A percentile compares a stretch with the other conserved stretches of the same genome.
Evolutionary conservation across 2,329 filamentous ascomycete genomes (phyloP).

Genomic region (Capronia americana): DNA sequence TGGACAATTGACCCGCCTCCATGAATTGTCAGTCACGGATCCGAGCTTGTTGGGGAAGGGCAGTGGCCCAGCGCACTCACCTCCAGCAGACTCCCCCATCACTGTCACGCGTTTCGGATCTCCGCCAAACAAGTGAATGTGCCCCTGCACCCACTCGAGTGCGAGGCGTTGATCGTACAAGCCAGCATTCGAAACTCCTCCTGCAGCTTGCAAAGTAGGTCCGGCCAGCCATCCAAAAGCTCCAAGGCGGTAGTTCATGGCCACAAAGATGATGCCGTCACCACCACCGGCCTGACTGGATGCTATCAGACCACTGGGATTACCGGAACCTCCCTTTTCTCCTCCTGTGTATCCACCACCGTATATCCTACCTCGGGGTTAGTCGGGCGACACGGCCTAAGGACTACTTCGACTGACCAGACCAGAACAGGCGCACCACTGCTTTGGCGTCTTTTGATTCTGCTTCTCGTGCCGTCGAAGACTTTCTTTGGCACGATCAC

Average conservation of each 20-base stretch:
- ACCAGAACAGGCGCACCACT: slow-evolving; percentile 46
- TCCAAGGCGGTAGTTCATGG: slow-evolving; percentile 57
- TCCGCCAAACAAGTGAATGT: slow-evolving; percentile 63
- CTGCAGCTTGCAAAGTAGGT: slow-evolving; percentile 48
- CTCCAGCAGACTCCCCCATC: slow-evolving; percentile 59
- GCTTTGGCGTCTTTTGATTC: slow-evolving; percentile 46
- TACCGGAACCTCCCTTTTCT: slow-evolving; percentile 46
- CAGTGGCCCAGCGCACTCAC: slow-evolving; percentile 19
- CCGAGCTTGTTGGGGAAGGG: neutral
- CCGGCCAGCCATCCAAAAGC: slow-evolving; percentile 58
- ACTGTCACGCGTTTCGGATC: slow-evolving; percentile 59
- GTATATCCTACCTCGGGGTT: slow-evolving; percentile 47
- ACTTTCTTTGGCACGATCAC: slow-evolving; percentile 46
- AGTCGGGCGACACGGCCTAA: neutral
- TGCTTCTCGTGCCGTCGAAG: slow-evolving; percentile 44
- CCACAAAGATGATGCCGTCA: slow-evolving; percentile 55
- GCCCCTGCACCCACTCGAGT: slow-evolving; percentile 63
- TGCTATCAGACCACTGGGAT: slow-evolving; percentile 50
- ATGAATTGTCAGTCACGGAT: neutral
- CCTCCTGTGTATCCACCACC: slow-evolving; percentile 56
- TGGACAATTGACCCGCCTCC: slow-evolving; percentile 61
- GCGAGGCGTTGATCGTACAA: slow-evolving; percentile 59
- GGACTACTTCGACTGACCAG: slow-evolving; percentile 43
- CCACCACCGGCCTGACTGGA: slow-evolving; percentile 49
- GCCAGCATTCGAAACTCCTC: slow-evolving; percentile 57